Evolutionary conservation across 2,329 filamentous ascomycete species (phyloP).

Genomic region (Fusarium buharicum): DNA sequence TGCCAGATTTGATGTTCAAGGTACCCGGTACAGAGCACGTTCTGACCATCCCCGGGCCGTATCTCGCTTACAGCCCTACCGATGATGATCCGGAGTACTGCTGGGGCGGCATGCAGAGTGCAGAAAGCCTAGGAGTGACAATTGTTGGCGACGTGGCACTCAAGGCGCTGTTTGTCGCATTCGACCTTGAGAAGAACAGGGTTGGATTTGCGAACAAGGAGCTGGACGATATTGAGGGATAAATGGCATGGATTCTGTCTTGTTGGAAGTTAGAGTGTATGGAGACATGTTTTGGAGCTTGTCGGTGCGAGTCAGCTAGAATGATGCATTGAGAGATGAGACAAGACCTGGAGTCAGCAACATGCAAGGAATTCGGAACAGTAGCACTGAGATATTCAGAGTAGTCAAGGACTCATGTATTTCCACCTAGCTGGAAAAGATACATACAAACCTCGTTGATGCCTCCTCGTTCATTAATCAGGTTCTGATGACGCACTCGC

Average conservation of each 20-base stretch:
- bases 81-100: conserved; percentile 65
- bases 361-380: conserved; percentile 3
- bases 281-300: conserved; percentile 11
- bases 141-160: conserved; percentile 85
- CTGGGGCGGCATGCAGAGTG: conserved; percentile 79
- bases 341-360: conserved; percentile 11
- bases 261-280: background rate
- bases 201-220: conserved; percentile 59
- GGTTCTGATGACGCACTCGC: conserved; percentile 26
- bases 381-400: conserved; percentile 5
- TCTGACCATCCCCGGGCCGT: conserved; percentile 63
- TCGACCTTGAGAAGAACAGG: conserved; percentile 62
- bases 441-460: conserved; percentile 34
- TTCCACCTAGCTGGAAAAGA: conserved; percentile 33
- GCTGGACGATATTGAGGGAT: conserved; percentile 42
- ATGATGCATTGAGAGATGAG: conserved; percentile 16
- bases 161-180: conserved; percentile 80
- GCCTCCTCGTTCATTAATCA: conserved; percentile 18
- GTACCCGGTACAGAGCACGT: conserved; percentile 61
- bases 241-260: conserved; percentile 6
- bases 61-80: conserved; percentile 65
- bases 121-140: conserved; percentile 58
- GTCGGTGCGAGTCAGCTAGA: conserved; percentile 10
- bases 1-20: conserved; percentile 69
- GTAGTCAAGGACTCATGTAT: conserved; percentile 25